phyloP scores from a whole-genome alignment of 371 early-diverging fungal genomes.

The Zopfochytrium polystomum region DNA sequence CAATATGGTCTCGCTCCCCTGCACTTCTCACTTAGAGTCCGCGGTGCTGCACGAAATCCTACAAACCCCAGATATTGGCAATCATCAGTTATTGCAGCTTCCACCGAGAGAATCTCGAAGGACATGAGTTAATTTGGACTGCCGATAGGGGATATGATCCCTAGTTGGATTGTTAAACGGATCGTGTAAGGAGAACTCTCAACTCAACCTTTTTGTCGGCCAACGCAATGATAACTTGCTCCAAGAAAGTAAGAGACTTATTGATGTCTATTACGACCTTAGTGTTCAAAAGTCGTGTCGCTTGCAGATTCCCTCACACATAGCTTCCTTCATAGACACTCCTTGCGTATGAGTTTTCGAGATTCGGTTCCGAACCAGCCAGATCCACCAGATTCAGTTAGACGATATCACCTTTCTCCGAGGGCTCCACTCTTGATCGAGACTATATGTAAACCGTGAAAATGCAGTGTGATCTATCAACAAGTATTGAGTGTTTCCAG shows the following conservation, averaged over 20 bases:
- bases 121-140: constrained; percentile 65
- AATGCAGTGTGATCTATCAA: constrained; percentile 59
- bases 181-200: constrained; percentile 3
- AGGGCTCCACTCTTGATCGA: constrained; percentile 51
- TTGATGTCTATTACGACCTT: constrained; percentile 66
- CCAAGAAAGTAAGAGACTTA: constrained; percentile 62
- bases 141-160: constrained; percentile 65
- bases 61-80: constrained; percentile 53
- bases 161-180: too few relatives aligned
- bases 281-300: too few relatives aligned
- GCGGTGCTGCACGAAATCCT: constrained; percentile 2
- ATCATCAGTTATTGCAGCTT: constrained; percentile 65
- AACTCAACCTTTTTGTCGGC: constrained; percentile 40
- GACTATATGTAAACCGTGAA: constrained; percentile 59
- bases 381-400: constrained; percentile 68
- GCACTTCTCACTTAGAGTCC: neutral
- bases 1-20: constrained; percentile 49
- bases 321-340: constrained; percentile 59
- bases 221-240: constrained; percentile 66
- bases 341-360: constrained; percentile 57
- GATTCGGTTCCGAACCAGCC: constrained; percentile 65
- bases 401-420: constrained; percentile 51
- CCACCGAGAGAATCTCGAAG: constrained; percentile 67
- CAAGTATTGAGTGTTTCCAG: neutral
- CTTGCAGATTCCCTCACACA: too few relatives aligned